Evolutionary conservation across 306 rosid genomes (phyloP).

Genomic region (Aeschynomene evenia): DNA sequence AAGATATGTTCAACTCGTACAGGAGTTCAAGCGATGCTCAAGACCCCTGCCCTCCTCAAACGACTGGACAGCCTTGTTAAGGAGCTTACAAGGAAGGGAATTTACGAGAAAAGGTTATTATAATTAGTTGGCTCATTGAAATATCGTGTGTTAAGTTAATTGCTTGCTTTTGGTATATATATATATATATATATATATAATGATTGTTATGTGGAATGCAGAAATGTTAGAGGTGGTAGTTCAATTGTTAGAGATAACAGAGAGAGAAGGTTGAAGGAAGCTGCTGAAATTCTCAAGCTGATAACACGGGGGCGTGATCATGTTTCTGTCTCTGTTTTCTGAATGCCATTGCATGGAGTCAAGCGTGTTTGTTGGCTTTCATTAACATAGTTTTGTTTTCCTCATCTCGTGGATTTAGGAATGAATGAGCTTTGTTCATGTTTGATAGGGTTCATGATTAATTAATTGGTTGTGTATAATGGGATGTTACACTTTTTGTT

Average conservation of each 20-base stretch:
- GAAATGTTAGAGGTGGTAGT: conserved; percentile 48
- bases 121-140: not conserved
- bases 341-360: not conserved
- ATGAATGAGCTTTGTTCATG: not conserved
- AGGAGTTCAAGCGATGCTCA: conserved; percentile 61
- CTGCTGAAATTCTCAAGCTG: conserved; percentile 59
- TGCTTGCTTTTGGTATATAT: not conserved
- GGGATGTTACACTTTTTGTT: not conserved
- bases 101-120: conserved; percentile 63
- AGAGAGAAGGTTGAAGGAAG: conserved; percentile 75
- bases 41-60: conserved; percentile 58
- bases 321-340: not conserved
- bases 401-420: conserved; percentile 36
- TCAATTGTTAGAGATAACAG: conserved; percentile 45
- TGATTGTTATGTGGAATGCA: conserved; percentile 32
- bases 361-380: not conserved
- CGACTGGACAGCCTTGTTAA: conserved; percentile 71
- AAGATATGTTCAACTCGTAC: conserved; percentile 52
- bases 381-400: not conserved
- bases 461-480: conserved; percentile 2
- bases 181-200: too few species aligned
- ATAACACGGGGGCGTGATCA: conserved; percentile 25
- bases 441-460: not conserved
- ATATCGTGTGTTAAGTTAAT: not conserved
- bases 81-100: conserved; percentile 52